phyloP scores from a whole-genome alignment of 352 stramenopile species.

The Globisporangium perplexum region DNA sequence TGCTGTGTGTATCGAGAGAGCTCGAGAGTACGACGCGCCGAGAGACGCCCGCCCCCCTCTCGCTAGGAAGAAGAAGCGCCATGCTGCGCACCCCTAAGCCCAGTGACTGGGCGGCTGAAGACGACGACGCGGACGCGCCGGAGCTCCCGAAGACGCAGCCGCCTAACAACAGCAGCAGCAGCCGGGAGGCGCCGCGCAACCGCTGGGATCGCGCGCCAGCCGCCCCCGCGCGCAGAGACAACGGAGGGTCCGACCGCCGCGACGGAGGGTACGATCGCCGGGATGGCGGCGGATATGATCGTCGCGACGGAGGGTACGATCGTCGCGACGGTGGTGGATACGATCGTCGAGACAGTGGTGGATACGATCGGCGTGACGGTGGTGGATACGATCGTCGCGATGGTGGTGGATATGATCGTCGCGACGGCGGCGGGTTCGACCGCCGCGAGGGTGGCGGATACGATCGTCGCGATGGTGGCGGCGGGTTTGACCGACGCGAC shows the following conservation, averaged over 20 bases:
- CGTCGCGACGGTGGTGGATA: constrained; percentile 1
- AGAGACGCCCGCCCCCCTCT: too few relatives aligned
- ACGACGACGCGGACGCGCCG: constrained; percentile 68
- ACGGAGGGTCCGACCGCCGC: constrained; percentile 4
- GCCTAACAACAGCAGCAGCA: constrained; percentile 7
- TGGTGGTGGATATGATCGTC: constrained; percentile 7
- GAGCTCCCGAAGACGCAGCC: constrained; percentile 20
- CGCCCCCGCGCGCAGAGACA: constrained; percentile 5
- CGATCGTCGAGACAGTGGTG: not conserved
- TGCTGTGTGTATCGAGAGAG: too few relatives aligned
- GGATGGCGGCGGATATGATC: constrained; percentile 5
- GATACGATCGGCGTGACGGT: not conserved
- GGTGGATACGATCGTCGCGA: constrained; percentile 6
- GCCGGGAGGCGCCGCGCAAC: constrained; percentile 5
- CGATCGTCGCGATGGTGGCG: constrained; percentile 4
- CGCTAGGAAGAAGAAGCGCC: not conserved
- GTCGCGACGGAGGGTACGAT: constrained; percentile 11
- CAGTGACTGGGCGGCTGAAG: constrained; percentile 71
- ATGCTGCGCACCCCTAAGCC: constrained; percentile 74
- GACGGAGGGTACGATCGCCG: constrained; percentile 6
- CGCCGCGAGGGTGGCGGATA: constrained; percentile 3
- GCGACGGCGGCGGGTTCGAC: constrained; percentile 7
- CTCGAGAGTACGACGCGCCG: too few relatives aligned
- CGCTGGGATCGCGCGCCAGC: constrained; percentile 8
- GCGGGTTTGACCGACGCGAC: constrained; percentile 2